Conservation (phyloP, 2,329 filamentous ascomycete species). For the Cercospora janseana region DNA sequence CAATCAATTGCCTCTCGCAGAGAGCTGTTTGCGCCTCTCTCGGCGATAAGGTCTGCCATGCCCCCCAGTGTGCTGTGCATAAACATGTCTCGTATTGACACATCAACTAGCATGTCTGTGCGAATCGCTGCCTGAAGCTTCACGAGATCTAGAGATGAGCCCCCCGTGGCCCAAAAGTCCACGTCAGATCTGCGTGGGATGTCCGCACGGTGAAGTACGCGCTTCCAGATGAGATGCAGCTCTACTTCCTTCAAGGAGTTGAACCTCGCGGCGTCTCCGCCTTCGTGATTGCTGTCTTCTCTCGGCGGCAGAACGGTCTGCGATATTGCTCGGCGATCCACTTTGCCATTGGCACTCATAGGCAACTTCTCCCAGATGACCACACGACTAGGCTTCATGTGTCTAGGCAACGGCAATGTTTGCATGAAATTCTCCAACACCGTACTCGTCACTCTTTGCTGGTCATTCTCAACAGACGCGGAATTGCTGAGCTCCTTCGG, state of each 20-base stretch:
- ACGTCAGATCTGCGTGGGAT: slow-evolving; percentile 27
- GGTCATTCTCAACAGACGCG: neutral
- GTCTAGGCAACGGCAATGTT: slow-evolving; percentile 37
- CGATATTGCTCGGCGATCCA: slow-evolving; percentile 32
- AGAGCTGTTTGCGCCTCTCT: slow-evolving; percentile 8
- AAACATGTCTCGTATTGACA: slow-evolving; percentile 43
- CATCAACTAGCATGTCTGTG: slow-evolving; percentile 33
- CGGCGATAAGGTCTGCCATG: slow-evolving; percentile 42
- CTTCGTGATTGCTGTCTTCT: neutral
- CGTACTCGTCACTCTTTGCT: no score
- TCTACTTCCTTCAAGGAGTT: slow-evolving; percentile 20
- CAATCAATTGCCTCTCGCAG: slow-evolving; percentile 39
- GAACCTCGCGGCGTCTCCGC: neutral
- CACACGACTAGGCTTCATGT: slow-evolving; percentile 40
- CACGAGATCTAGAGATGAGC: slow-evolving; percentile 45
- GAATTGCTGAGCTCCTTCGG: slow-evolving; percentile 17
- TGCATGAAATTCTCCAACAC: slow-evolving; percentile 22
- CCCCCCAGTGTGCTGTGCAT: slow-evolving; percentile 39
- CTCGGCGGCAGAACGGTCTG: slow-evolving; percentile 23
- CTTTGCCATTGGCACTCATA: slow-evolving; percentile 34
- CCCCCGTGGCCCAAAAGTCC: slow-evolving; percentile 47
- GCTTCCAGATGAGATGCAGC: slow-evolving; percentile 21
- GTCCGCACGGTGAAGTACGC: slow-evolving; percentile 16
- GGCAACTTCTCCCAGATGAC: slow-evolving; percentile 35
- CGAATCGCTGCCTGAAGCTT: slow-evolving; percentile 41